Conservation (phyloP, 495 filamentous ascomycete species). For the Podospora didyma region DNA sequence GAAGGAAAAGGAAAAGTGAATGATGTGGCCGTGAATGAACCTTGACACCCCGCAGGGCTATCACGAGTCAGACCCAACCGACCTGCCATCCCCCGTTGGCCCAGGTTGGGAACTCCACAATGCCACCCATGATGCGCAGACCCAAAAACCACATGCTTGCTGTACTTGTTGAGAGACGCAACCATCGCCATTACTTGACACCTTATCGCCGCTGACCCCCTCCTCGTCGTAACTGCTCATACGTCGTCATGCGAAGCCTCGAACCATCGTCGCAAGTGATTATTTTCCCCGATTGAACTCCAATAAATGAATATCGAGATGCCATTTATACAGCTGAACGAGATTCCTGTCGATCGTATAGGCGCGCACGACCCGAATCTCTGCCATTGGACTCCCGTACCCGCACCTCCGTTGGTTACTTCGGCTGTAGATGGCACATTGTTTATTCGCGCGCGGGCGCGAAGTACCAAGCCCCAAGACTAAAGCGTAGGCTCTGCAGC, state of each 20-base stretch:
- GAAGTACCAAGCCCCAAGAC: neutral
- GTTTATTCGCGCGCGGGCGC: neutral
- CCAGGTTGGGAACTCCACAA: neutral
- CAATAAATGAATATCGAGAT: slow-evolving; percentile 32
- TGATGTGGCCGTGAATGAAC: neutral
- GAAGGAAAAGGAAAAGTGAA: neutral
- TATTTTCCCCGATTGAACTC: slow-evolving; percentile 28
- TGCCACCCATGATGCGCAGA: neutral
- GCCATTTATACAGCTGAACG: slow-evolving; percentile 20
- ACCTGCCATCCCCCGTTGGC: neutral
- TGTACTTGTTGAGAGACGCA: neutral
- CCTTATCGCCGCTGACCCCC: neutral
- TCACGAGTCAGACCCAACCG: neutral
- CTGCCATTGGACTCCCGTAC: neutral
- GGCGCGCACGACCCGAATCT: neutral
- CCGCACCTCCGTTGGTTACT: too few relatives aligned
- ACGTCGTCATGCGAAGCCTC: slow-evolving; percentile 25
- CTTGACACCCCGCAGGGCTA: neutral
- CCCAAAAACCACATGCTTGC: neutral
- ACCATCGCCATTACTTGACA: neutral
- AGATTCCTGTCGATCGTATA: neutral
- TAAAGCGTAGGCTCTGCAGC: neutral
- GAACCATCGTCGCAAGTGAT: slow-evolving; percentile 17
- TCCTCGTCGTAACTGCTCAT: slow-evolving; percentile 7
- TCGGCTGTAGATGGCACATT: too few relatives aligned